phyloP scores from a whole-genome alignment of 345 rosid genomes.

The Eucalyptus tenuipes region DNA sequence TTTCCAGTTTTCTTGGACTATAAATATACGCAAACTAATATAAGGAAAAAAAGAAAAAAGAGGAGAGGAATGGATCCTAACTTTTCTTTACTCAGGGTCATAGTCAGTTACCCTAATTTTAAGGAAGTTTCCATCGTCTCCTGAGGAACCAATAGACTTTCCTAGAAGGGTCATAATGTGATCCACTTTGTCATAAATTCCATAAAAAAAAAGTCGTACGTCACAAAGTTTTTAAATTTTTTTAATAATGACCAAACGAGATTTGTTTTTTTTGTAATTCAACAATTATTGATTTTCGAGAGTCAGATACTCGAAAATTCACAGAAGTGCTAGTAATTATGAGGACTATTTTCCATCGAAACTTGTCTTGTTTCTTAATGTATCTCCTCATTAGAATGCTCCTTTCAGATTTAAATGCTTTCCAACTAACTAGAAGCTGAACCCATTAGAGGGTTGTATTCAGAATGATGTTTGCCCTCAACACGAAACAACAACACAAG shows the following conservation, averaged over 20 bases:
- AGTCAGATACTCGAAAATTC: not conserved
- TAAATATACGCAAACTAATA: not conserved
- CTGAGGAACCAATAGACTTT: not conserved
- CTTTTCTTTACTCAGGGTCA: not conserved
- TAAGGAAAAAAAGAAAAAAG: not conserved
- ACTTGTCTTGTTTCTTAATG: not conserved
- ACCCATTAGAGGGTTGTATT: not conserved
- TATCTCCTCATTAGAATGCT: not conserved
- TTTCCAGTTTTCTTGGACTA: not conserved
- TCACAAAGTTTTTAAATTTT: accelerated
- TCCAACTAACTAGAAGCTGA: not conserved
- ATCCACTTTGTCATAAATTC: not conserved
- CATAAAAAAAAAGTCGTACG: accelerated
- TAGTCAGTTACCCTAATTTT: not conserved
- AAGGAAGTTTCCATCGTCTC: not conserved
- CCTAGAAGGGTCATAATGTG: not conserved
- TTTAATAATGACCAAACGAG: not conserved
- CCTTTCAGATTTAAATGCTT: not conserved
- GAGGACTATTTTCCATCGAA: not conserved
- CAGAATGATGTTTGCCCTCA: not conserved
- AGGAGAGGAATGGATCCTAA: not conserved
- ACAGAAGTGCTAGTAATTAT: not conserved
- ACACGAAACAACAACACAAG: not conserved
- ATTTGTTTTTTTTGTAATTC: not conserved
- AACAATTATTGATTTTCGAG: not conserved